These are phyloP conservation scores for Chimonanthus salicifolius DNA, from an alignment of 164 flowering plant genomes.

Conservation along the genomic window DNA sequence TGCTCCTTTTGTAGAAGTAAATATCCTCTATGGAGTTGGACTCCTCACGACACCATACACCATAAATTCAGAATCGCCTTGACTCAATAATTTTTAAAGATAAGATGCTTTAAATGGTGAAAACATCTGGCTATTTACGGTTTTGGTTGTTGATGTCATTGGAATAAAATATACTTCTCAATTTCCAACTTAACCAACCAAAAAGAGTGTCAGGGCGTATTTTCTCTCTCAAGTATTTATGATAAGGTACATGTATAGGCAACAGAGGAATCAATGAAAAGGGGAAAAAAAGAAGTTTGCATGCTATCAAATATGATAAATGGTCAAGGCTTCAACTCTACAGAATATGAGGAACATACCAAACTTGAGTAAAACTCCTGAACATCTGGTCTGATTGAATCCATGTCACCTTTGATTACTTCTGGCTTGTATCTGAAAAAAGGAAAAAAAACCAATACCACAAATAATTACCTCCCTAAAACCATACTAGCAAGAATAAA, in stretches of 20 bases:
- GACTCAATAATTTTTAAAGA: too few species aligned
- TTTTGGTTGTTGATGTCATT: too few species aligned
- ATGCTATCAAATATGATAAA: background rate
- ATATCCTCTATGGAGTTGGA: too few species aligned
- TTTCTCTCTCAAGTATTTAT: background rate
- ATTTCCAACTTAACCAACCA: too few species aligned
- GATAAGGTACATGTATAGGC: too few species aligned
- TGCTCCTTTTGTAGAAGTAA: too few species aligned
- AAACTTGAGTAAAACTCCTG: slow-evolving; percentile 49
- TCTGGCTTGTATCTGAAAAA: slow-evolving; percentile 76
- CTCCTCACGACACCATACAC: too few species aligned
- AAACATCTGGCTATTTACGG: too few species aligned
- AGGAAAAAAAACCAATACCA: background rate
- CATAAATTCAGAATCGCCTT: too few species aligned
- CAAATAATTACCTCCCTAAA: background rate
- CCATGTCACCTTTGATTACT: slow-evolving; percentile 91
- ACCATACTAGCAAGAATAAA: background rate
- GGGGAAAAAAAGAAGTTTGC: background rate
- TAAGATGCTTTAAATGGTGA: too few species aligned
- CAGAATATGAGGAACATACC: slow-evolving; percentile 31
- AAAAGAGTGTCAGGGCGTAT: too few species aligned
- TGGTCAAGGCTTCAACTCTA: background rate
- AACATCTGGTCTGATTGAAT: slow-evolving; percentile 77
- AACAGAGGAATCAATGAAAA: background rate
- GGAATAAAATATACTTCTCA: too few species aligned